Evolutionary conservation across 345 rosid species (phyloP).

Genomic region (Schrenkiella parvula): DNA sequence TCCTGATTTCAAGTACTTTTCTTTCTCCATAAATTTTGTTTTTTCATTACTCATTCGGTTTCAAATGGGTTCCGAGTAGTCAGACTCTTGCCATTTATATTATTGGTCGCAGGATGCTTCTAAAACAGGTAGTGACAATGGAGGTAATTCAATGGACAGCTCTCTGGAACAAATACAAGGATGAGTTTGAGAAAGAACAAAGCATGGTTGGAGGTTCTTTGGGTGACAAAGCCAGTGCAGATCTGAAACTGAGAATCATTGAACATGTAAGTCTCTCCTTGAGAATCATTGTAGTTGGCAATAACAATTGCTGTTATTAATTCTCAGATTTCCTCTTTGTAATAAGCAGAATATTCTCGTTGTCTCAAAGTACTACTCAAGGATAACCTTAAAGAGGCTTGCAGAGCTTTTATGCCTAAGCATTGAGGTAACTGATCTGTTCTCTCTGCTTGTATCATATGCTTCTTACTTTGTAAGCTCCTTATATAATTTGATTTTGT

Average conservation of each 20-base stretch:
- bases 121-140: conserved; percentile 92
- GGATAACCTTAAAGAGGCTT: conserved; percentile 82
- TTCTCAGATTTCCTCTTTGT: neutral
- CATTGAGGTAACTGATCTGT: conserved; percentile 50
- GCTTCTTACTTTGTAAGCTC: neutral
- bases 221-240: conserved; percentile 93
- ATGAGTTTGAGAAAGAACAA: conserved; percentile 85
- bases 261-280: conserved; percentile 60
- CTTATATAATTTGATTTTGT: neutral
- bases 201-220: conserved; percentile 82
- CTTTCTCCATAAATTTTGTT: neutral
- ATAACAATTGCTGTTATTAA: neutral
- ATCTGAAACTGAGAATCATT: conserved; percentile 82
- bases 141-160: conserved; percentile 98
- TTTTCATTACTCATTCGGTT: neutral
- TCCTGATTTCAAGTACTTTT: conserved; percentile 67
- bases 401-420: conserved; percentile 87
- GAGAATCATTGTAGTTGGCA: neutral
- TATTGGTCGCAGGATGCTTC: conserved; percentile 48
- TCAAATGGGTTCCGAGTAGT: neutral
- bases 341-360: conserved; percentile 88
- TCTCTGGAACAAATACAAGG: conserved; percentile 78
- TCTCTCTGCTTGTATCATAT: neutral
- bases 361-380: conserved; percentile 89
- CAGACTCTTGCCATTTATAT: neutral